These are phyloP conservation scores for Schoenoplectus triqueter DNA, from an alignment of 202 grass and related monocot genomes.

Conservation along the genomic window DNA sequence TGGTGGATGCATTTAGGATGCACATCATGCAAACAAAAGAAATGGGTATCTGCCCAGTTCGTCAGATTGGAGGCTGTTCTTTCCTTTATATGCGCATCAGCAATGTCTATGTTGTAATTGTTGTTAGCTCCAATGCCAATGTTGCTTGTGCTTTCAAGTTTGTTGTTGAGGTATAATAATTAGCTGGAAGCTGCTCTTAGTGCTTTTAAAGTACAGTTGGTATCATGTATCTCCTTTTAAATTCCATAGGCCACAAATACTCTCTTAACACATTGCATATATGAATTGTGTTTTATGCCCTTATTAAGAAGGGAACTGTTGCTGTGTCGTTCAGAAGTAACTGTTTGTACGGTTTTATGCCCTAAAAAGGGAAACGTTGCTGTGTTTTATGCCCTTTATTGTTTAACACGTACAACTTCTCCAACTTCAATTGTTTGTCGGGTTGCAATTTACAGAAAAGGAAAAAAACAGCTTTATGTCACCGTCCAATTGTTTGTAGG, in stretches of 20 bases:
- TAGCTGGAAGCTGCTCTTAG: neutral
- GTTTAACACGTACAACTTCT: neutral
- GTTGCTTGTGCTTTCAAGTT: constrained; percentile 99
- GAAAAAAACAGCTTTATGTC: neutral
- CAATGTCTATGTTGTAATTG: constrained; percentile 98
- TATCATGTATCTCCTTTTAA: neutral
- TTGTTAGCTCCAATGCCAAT: constrained; percentile 98
- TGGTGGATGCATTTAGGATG: constrained; percentile 99
- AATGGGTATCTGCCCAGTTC: constrained; percentile 91
- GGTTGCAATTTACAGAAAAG: neutral
- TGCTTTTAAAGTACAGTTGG: neutral
- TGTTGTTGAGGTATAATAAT: constrained; percentile 75
- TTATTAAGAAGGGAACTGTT: constrained; percentile 10
- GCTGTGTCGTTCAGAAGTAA: neutral
- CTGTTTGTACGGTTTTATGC: neutral
- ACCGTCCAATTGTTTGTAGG: neutral
- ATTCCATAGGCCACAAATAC: neutral
- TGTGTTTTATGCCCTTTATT: neutral
- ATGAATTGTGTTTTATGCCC: neutral
- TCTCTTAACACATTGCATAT: neutral
- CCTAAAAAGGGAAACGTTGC: constrained; percentile 2
- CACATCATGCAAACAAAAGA: constrained; percentile 99
- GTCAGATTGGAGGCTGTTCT: constrained; percentile 95
- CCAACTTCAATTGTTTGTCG: neutral
- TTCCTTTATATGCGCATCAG: constrained; percentile 99